These are phyloP conservation scores for Leptographium flavum DNA, from an alignment of 2,329 filamentous ascomycete species.

Conservation along the genomic window DNA sequence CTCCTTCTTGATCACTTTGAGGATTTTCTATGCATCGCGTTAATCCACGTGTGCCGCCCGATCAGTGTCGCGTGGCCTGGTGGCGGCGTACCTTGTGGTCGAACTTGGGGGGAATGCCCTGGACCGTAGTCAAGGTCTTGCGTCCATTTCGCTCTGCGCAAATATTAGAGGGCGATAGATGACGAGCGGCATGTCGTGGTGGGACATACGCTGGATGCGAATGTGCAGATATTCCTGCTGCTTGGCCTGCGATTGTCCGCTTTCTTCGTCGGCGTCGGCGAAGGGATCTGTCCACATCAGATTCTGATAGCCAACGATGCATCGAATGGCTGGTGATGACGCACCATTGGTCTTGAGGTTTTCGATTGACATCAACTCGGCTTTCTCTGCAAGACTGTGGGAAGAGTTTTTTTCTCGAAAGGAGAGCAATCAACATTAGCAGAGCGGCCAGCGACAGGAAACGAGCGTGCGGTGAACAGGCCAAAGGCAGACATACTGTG, in stretches of 20 bases:
- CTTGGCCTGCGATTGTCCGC: constrained; percentile 68
- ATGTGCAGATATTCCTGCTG: constrained; percentile 96
- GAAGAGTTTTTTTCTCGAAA: constrained; percentile 8
- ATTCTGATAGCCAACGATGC: background rate
- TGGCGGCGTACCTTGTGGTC: constrained; percentile 54
- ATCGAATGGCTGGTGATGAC: constrained; percentile 20
- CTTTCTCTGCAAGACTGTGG: constrained; percentile 10
- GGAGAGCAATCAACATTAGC: background rate
- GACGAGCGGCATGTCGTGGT: no score
- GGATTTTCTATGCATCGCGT: constrained; percentile 54
- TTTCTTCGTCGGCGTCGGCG: constrained; percentile 99
- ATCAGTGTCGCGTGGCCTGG: background rate
- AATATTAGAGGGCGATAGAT: no score
- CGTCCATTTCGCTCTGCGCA: constrained; percentile 99
- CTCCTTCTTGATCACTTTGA: constrained; percentile 95
- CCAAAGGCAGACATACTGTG: background rate
- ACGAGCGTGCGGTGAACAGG: background rate
- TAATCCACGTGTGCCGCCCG: background rate
- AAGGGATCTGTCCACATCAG: constrained; percentile 68
- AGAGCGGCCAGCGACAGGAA: background rate
- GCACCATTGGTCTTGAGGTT: constrained; percentile 92
- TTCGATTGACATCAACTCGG: constrained; percentile 73
- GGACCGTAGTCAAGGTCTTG: constrained; percentile 99
- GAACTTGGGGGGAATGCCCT: constrained; percentile 97
- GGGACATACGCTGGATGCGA: constrained; percentile 84